These are phyloP conservation scores for Ramaria sp. DNA, from an alignment of 768 basidiomycete species.

Conservation along the genomic window DNA sequence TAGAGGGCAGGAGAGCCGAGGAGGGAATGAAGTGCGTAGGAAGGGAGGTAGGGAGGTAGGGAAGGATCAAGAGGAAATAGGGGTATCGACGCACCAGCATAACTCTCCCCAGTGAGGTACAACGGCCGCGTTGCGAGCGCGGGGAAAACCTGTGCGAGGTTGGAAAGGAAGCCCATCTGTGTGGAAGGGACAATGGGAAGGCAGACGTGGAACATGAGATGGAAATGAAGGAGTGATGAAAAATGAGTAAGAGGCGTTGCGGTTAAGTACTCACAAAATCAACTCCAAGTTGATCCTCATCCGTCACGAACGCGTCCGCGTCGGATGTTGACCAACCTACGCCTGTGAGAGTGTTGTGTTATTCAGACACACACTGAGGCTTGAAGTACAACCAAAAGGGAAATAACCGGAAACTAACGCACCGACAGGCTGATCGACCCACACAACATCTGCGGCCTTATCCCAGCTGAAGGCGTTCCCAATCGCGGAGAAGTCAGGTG, in stretches of 20 bases:
- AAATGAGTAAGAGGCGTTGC: not conserved
- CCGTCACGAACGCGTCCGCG: conserved; percentile 26
- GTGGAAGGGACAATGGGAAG: not conserved
- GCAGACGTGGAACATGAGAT: not conserved
- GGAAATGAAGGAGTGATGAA: not conserved
- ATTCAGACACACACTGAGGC: too few species aligned
- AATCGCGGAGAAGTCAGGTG: conserved; percentile 37
- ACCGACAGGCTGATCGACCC: conserved; percentile 64
- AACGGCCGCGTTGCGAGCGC: conserved; percentile 12
- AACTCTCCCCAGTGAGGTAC: conserved; percentile 13
- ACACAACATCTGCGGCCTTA: conserved; percentile 47
- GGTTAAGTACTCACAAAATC: conserved; percentile 1
- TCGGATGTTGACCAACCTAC: conserved; percentile 58
- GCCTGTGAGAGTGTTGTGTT: conserved; percentile 20
- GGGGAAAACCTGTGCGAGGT: conserved; percentile 13
- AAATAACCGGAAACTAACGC: not conserved
- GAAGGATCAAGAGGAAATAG: not conserved
- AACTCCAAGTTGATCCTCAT: not conserved
- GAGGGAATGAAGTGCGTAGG: too few species aligned
- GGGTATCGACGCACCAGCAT: conserved; percentile 10
- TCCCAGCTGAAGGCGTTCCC: conserved; percentile 50
- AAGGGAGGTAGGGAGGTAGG: not conserved
- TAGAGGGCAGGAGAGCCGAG: too few species aligned
- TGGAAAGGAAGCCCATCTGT: conserved; percentile 10
- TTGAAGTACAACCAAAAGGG: too few species aligned